These are phyloP conservation scores for Colletotrichum kahawae DNA, from an alignment of 2,329 filamentous ascomycete genomes.

Conservation along the genomic window DNA sequence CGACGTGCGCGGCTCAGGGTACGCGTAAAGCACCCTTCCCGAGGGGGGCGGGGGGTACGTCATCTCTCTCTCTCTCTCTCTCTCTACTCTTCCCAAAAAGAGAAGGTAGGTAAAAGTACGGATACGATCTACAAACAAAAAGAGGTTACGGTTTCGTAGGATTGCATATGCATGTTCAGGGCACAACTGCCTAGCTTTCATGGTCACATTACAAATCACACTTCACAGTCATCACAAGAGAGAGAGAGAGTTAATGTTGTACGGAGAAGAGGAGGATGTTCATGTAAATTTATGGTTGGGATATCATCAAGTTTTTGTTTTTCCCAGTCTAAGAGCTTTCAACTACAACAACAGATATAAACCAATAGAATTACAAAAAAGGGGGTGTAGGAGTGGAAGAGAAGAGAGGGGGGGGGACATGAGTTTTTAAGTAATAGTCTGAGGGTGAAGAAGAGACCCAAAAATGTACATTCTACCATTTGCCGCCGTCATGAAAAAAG, in stretches of 20 bases:
- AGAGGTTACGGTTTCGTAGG: neutral
- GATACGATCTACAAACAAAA: neutral
- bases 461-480: conserved; percentile 21
- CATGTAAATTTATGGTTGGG: neutral
- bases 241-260: neutral
- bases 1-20: neutral
- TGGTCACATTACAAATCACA: neutral
- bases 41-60: neutral
- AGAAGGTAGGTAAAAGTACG: neutral
- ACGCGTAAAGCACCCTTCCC: conserved; percentile 14
- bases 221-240: neutral
- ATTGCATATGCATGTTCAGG: neutral
- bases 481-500: neutral
- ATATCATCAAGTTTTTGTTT: neutral
- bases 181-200: neutral
- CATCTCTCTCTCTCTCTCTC: neutral
- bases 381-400: neutral
- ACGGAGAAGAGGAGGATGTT: neutral
- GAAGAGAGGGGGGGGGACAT: neutral
- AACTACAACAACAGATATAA: neutral
- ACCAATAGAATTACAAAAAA: conserved; percentile 11
- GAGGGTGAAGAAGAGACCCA: no score
- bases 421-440: neutral
- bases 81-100: neutral
- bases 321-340: neutral